A percentile compares a stretch with the other conserved stretches of the same genome.
Evolutionary conservation across 2,329 filamentous ascomycete species (phyloP).

Genomic region (Epichloe bromicola): DNA sequence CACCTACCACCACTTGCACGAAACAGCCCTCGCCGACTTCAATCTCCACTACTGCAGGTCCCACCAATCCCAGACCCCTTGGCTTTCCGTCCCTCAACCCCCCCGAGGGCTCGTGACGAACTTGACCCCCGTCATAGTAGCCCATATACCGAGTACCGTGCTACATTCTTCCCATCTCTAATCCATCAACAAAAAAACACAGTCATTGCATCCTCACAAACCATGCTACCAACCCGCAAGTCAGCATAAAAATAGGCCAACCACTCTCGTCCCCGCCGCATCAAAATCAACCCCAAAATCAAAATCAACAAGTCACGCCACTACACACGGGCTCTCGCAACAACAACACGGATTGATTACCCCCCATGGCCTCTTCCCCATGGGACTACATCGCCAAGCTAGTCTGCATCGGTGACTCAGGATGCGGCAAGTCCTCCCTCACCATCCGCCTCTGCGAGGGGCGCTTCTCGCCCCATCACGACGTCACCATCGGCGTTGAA

Average conservation of each 20-base stretch:
- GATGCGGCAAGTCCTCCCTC: conserved; percentile 90
- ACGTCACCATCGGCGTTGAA: conserved; percentile 94
- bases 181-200: not conserved
- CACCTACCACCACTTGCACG: no score
- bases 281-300: not conserved
- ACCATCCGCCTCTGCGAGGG: conserved; percentile 95
- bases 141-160: not conserved
- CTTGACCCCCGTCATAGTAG: not conserved
- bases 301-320: not conserved
- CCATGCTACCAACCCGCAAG: not conserved
- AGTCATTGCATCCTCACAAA: not conserved
- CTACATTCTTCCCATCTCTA: not conserved
- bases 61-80: not conserved
- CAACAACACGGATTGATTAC: not conserved
- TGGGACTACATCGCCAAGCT: conserved; percentile 99
- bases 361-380: conserved; percentile 48
- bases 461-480: conserved; percentile 85
- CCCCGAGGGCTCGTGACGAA: not conserved
- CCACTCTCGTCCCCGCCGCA: no score
- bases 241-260: not conserved
- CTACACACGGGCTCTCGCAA: not conserved
- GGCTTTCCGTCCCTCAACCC: not conserved
- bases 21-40: no score
- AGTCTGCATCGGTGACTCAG: conserved; percentile 92
- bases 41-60: not conserved